Base-by-base conservation (phyloP, 1,284 basidiomycete genomes). In the Chiua sp. region DNA sequence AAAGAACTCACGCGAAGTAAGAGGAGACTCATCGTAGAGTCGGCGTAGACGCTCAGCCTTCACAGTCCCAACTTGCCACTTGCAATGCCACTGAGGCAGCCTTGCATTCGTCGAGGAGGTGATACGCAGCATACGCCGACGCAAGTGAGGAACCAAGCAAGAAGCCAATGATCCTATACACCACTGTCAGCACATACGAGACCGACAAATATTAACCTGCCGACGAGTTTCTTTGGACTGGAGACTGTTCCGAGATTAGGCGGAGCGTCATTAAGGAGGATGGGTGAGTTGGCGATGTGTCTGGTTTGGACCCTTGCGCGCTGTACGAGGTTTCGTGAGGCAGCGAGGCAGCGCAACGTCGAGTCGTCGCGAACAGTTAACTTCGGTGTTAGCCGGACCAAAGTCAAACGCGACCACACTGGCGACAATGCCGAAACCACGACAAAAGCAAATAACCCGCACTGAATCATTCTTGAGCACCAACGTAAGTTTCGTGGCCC, bases 101-200 rank as follows among this genome's bases (percentile, higher is more conserved):
- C 75, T 94, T 93, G 77, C 94, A n/a, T n/a, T n/a, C n/a, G n/a
- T n/a, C n/a, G n/a, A n/a, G n/a, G n/a, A n/a, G n/a, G n/a, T n/a
- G n/a, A 95, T 94, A 96, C 53, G 93, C 90, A 50, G 93, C 93
- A 69, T 91, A 87, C 0, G 91, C 88, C 2, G 93, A 90, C 11
- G 91, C 91, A 47, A 94, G 75, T 7, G 93, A 94, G 79, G 96
- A 96, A 0, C 94, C 94, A 68, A 95, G 86, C 50, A 96, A 77
- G 73, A 97, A 97, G 0, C 95, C 95, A 32, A 96, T 84, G 58
- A 97, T 87, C 53, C 93, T 96, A 66, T 22, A 49, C 32, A 47
- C n/a, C 18, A 18, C 18, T 18, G 59, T 72, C 16, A 70, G 59
- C 22, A 55, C 51, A 33, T 42, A 48, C 35, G 8, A 42, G 44